Percentiles rank a stretch among this genome's conserved stretches.
phyloP scores from a whole-genome alignment of 257 asterid genomes.

The Lavandula angustifolia region DNA sequence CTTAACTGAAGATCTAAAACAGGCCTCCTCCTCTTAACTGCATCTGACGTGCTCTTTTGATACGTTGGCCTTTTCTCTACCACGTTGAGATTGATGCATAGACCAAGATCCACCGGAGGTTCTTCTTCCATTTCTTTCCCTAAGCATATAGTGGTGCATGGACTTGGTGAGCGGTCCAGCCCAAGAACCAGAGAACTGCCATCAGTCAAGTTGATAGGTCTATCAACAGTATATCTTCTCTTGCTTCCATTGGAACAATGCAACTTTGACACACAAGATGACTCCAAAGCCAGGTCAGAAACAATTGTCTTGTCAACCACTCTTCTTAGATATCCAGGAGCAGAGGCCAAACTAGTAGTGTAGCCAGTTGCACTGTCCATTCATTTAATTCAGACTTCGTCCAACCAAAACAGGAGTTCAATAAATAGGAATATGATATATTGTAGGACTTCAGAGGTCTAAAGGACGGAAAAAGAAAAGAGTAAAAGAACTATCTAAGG shows the following conservation, averaged over 20 bases:
- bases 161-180: slow-evolving; percentile 46
- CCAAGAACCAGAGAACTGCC: slow-evolving; percentile 53
- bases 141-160: slow-evolving; percentile 39
- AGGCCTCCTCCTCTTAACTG: slow-evolving; percentile 33
- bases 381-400: background rate
- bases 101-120: slow-evolving; percentile 47
- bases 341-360: slow-evolving; percentile 33
- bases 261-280: slow-evolving; percentile 27
- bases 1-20: slow-evolving; percentile 59
- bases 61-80: slow-evolving; percentile 28
- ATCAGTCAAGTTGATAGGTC: slow-evolving; percentile 32
- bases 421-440: background rate
- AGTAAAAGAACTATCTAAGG: background rate
- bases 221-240: slow-evolving; percentile 40
- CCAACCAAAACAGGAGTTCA: background rate
- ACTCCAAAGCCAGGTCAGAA: slow-evolving; percentile 34
- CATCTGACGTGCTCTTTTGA: slow-evolving; percentile 26
- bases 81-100: slow-evolving; percentile 39
- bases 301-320: slow-evolving; percentile 24
- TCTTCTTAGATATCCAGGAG: slow-evolving; percentile 34
- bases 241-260: slow-evolving; percentile 38
- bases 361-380: slow-evolving; percentile 27
- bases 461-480: background rate
- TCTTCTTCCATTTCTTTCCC: slow-evolving; percentile 52
- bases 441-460: background rate